Base-by-base conservation (phyloP, 2,329 filamentous ascomycete species). In the Ascochyta fabae region DNA sequence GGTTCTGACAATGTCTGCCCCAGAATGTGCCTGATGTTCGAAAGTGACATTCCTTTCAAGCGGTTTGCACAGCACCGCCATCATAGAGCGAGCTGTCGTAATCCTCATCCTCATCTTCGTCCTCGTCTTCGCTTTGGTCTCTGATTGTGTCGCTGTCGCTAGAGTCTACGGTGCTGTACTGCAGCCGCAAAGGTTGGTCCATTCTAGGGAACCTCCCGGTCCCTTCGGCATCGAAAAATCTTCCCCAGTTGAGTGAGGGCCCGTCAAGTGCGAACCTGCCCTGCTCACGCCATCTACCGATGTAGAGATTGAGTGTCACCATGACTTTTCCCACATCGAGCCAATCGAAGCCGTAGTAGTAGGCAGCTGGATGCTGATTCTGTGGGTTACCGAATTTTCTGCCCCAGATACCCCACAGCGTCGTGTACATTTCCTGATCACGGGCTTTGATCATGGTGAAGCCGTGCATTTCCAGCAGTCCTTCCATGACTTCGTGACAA, bases 211-310 rank as follows among this genome's bases (percentile, higher is more conserved):
- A 45, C 34, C 48, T 19, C 9, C 49, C 55, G 27, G 49, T 51
- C 15, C 48, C 51, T 38, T 46, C 49, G 41, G 53, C 48, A 45
- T 51, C 54, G 33, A 64, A 66, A 36, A 56, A 59, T 15, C 47
- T 60, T 26, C 67, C 68, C 67, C 69, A 71, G 35, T 60, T 53
- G 23, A 66, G 56, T 10, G 56, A 62, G 10, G 60, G 60, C 3
- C 69, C 68, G 16, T 59, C 54, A 39, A 71, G 51, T 23, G 67
- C 59, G 34, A 67, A 62, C 23, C 45, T 50, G 5, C 66, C 65
- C 48, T 72, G 68, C 55, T 61, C 61, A 24, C 67, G 64, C 59
- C 63, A 72, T 40, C 70, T 44, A 10, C 69, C 69, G 41, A 73
- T 70, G 51, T 65, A 72, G 24, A 70, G 35, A 19, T 71, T 72